phyloP scores from a whole-genome alignment of 179 eudicot species.

The Beta macrorhiza region DNA sequence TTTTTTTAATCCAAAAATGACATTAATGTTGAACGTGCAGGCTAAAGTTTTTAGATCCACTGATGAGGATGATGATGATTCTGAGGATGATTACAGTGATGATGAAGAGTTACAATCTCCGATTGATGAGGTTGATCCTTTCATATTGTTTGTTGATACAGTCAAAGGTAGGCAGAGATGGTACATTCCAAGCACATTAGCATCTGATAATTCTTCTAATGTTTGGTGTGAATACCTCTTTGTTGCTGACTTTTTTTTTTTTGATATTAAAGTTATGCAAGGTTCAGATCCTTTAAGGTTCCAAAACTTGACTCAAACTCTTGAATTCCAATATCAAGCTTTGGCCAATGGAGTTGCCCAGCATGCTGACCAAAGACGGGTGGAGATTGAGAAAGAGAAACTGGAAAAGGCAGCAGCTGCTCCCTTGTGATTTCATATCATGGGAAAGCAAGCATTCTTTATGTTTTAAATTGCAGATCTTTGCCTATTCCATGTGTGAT shows the following conservation, averaged over 20 bases:
- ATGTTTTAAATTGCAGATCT: constrained; percentile 9
- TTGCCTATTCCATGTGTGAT: constrained; percentile 17
- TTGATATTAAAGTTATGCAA: constrained; percentile 57
- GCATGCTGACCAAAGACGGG: constrained; percentile 89
- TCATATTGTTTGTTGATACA: constrained; percentile 86
- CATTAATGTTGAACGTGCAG: constrained; percentile 31
- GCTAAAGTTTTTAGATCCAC: constrained; percentile 79
- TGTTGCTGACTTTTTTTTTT: neutral
- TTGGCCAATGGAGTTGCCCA: constrained; percentile 86
- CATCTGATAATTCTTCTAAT: neutral
- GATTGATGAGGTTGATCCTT: constrained; percentile 96
- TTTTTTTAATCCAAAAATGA: too few relatives aligned
- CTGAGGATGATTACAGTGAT: constrained; percentile 94
- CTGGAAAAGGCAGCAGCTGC: constrained; percentile 63
- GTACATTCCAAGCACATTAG: neutral
- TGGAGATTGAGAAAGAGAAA: constrained; percentile 81
- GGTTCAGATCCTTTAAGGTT: constrained; percentile 77
- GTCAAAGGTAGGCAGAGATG: constrained; percentile 55
- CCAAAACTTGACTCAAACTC: constrained; percentile 72
- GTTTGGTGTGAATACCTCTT: neutral
- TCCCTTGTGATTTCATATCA: constrained; percentile 19
- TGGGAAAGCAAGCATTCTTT: neutral
- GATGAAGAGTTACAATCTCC: constrained; percentile 96
- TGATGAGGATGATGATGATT: constrained; percentile 79
- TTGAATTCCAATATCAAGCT: constrained; percentile 84